Conservation (phyloP, 768 basidiomycete species). For the Collybia sordida region DNA sequence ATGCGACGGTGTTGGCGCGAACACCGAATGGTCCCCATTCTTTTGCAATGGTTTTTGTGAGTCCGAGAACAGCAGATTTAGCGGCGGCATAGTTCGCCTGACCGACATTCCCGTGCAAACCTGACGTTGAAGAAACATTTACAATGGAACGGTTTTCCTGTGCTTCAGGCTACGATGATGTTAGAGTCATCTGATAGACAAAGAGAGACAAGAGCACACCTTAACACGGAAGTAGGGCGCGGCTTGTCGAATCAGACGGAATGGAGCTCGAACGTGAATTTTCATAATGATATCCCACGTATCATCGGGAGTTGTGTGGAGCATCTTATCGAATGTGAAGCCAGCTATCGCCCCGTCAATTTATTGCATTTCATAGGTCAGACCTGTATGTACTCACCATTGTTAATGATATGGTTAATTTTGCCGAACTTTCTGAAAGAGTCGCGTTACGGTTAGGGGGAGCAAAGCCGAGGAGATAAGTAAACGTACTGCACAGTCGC, state of each 20-base stretch:
- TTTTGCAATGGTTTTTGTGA: constrained; percentile 85
- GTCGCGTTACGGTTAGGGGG: background rate
- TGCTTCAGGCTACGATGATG: constrained; percentile 40
- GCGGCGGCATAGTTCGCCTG: constrained; percentile 83
- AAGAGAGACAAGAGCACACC: constrained; percentile 24
- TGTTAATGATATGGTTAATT: constrained; percentile 87
- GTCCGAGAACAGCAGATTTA: constrained; percentile 74
- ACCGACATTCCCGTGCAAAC: constrained; percentile 85
- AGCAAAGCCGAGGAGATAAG: background rate
- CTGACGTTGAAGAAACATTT: constrained; percentile 82
- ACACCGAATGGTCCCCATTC: constrained; percentile 87
- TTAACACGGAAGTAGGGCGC: constrained; percentile 86
- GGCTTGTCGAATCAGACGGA: constrained; percentile 80
- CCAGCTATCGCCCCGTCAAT: constrained; percentile 41
- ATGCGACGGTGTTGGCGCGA: constrained; percentile 80
- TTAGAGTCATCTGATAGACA: background rate
- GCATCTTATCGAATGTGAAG: constrained; percentile 85
- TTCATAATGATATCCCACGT: constrained; percentile 80
- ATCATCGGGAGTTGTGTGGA: constrained; percentile 84
- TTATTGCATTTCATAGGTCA: background rate
- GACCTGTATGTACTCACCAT: constrained; percentile 41
- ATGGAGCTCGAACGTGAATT: constrained; percentile 84
- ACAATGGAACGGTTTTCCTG: constrained; percentile 73
- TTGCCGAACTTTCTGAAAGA: constrained; percentile 69
- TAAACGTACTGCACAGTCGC: constrained; percentile 71